phyloP scores from a whole-genome alignment of 2,329 filamentous ascomycete species.

The Knufia fluminis region DNA sequence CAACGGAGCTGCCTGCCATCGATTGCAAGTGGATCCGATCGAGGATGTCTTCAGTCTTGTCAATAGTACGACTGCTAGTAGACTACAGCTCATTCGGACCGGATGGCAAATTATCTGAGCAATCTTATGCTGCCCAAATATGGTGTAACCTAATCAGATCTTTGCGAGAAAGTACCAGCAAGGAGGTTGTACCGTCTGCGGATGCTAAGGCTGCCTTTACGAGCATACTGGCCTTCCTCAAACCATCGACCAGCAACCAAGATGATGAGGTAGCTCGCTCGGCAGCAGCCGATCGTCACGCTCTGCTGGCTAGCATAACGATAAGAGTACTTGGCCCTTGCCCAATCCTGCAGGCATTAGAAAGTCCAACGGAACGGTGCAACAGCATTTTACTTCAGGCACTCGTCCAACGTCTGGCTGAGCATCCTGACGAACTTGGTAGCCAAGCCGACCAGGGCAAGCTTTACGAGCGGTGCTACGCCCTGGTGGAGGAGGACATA shows the following conservation, averaged over 20 bases:
- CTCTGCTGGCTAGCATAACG: constrained; percentile 4
- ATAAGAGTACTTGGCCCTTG: constrained; percentile 4
- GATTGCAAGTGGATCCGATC: constrained; percentile 81
- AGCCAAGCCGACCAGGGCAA: constrained; percentile 7
- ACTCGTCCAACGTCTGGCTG: neutral
- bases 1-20: constrained; percentile 71
- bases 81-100: constrained; percentile 40
- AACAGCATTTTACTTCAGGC: neutral
- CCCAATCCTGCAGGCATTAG: constrained; percentile 1
- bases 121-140: constrained; percentile 48
- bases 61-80: constrained; percentile 46
- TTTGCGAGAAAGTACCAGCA: constrained; percentile 56
- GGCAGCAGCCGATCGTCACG: neutral
- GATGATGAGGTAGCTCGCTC: neutral
- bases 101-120: constrained; percentile 26
- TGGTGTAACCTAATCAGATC: constrained; percentile 52
- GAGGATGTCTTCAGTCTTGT: constrained; percentile 58
- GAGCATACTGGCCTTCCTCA: constrained; percentile 58
- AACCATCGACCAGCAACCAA: constrained; percentile 14
- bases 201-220: constrained; percentile 76
- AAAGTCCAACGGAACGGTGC: neutral
- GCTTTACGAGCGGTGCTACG: neutral
- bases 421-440: constrained; percentile 6
- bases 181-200: constrained; percentile 80
- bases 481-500: neutral